phyloP scores from a whole-genome alignment of 1,284 basidiomycete species.

The Flammula alnicola region DNA sequence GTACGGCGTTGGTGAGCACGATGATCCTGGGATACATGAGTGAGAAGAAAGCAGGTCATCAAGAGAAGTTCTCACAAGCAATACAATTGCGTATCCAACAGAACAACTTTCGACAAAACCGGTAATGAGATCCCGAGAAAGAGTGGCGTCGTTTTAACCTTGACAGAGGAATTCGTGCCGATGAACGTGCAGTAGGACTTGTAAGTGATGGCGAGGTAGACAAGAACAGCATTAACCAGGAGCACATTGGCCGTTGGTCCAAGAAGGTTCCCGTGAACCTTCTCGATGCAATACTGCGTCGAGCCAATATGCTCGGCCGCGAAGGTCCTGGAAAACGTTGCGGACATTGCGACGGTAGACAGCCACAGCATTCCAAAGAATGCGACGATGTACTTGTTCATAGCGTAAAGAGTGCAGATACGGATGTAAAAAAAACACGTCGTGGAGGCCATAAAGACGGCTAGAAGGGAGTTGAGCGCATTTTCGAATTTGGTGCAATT shows the following conservation, averaged over 20 bases:
- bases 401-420: constrained; percentile 33
- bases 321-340: constrained; percentile 26
- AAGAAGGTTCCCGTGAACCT: constrained; percentile 17
- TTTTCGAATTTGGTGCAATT: constrained; percentile 17
- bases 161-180: constrained; percentile 6
- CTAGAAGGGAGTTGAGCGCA: constrained; percentile 21
- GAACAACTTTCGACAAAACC: constrained; percentile 27
- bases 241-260: constrained; percentile 21
- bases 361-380: constrained; percentile 36
- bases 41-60: too few relatives aligned
- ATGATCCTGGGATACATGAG: too few relatives aligned
- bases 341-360: constrained; percentile 22
- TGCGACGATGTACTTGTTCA: constrained; percentile 21
- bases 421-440: constrained; percentile 40
- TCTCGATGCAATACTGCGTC: constrained; percentile 31
- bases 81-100: constrained; percentile 35
- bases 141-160: constrained; percentile 14
- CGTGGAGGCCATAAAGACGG: constrained; percentile 30
- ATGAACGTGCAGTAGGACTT: constrained; percentile 19
- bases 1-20: constrained; percentile 4
- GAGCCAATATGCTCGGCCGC: constrained; percentile 27
- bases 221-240: constrained; percentile 30
- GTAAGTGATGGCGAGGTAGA: constrained; percentile 36
- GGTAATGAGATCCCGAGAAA: constrained; percentile 28
- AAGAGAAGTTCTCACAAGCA: constrained; percentile 31